Percentiles rank a stretch among this genome's conserved stretches.
Conservation (phyloP, 2,329 filamentous ascomycete species). For the Aspergillus terreus region DNA sequence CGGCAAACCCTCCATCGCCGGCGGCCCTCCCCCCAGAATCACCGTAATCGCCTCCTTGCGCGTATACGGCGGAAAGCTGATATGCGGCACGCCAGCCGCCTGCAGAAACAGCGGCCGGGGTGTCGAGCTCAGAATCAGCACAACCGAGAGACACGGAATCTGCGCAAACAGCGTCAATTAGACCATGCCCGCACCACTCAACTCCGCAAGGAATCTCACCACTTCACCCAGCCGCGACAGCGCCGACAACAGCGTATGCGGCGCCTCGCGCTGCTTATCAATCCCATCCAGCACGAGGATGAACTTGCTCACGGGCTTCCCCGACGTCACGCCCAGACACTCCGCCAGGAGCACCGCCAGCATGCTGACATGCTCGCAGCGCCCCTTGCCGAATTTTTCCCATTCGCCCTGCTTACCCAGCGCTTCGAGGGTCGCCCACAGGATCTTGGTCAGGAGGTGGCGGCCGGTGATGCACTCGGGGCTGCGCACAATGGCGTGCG, state of each 20-base stretch:
- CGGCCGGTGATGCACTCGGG: constrained; percentile 45
- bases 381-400: constrained; percentile 48
- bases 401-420: constrained; percentile 36
- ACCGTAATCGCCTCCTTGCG: constrained; percentile 77
- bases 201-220: constrained; percentile 47
- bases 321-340: constrained; percentile 31
- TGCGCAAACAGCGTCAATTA: constrained; percentile 33
- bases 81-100: constrained; percentile 65
- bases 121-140: constrained; percentile 69
- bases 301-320: constrained; percentile 53
- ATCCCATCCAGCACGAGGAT: constrained; percentile 85
- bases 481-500: constrained; percentile 40
- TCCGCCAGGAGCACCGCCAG: constrained; percentile 66
- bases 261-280: constrained; percentile 76
- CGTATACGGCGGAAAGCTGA: constrained; percentile 81
- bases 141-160: constrained; percentile 73
- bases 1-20: constrained; percentile 29
- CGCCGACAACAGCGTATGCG: constrained; percentile 73
- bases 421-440: constrained; percentile 36
- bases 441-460: constrained; percentile 45
- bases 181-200: background rate
- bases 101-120: constrained; percentile 68
- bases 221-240: constrained; percentile 77
- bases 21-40: constrained; percentile 55
- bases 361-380: constrained; percentile 77